phyloP scores from a whole-genome alignment of 352 stramenopile species.

The Pythium sp. region DNA sequence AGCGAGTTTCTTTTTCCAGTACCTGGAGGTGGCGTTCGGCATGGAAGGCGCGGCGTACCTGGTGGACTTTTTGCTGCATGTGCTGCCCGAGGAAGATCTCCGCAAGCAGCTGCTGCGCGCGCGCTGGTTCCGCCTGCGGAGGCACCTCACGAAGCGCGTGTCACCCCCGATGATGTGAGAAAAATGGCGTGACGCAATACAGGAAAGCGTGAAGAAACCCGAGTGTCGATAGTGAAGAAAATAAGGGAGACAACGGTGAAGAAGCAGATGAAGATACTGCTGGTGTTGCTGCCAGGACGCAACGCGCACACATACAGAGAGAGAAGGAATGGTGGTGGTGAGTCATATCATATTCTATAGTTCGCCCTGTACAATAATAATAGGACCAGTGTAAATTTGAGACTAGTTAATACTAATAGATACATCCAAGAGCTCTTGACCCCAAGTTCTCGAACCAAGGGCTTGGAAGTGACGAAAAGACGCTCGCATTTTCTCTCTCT shows the following conservation, averaged over 20 bases:
- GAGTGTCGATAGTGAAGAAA: neutral
- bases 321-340: neutral
- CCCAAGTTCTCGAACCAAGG: neutral
- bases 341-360: neutral
- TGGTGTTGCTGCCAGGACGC: neutral
- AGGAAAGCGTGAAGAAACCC: neutral
- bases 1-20: conserved; percentile 67
- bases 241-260: neutral
- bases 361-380: conserved; percentile 10
- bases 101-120: conserved; percentile 59
- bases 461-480: neutral
- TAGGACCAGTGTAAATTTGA: neutral
- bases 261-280: neutral
- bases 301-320: neutral
- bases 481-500: neutral
- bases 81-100: conserved; percentile 65
- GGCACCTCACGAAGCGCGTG: conserved; percentile 58
- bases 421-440: neutral
- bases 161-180: conserved; percentile 20
- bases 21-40: conserved; percentile 79
- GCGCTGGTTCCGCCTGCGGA: conserved; percentile 66
- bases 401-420: neutral
- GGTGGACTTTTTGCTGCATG: conserved; percentile 79
- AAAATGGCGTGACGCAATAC: neutral
- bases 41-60: conserved; percentile 69